Base-by-base conservation (phyloP, 2,329 filamentous ascomycete species). In the Colletotrichum ledebouriae region DNA sequence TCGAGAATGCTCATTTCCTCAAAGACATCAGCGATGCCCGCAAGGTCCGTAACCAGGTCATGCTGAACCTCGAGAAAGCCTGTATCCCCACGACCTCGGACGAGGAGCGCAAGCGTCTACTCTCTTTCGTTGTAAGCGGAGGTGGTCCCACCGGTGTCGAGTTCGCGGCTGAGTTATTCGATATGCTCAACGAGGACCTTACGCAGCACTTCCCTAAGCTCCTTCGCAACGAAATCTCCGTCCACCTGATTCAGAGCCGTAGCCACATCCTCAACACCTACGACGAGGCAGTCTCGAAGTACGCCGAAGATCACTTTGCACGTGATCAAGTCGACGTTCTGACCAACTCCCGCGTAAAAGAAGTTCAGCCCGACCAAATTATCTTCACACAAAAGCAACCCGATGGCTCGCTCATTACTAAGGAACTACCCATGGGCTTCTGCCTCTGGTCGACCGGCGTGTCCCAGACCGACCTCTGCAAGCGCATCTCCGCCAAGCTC, bases 401-500 rank as follows among this genome's bases (percentile, higher is more conserved):
- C 3, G 84, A 94, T 61, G 94, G 94, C 49, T 87, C 89, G 34
- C 79, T 90, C 0, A 74, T 97, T n/a, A 92, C 90, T 25, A 99
- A 99, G 78, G 96, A 99, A 75, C 88, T 99, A 0, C 95, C 96
- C 0, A 94, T 94, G 84, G 96, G 94, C 33, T 97, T 99, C 82
- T 98, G 96, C 74, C 85, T 99, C 13, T 99, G 96, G 96, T 98
- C 96, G 0, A 99, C 96, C 0, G 96, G 96, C 70, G 95, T 99
- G 47, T 85, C 94, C 0, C 96, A 97, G 77, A 92, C 93, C 4
- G 87, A 92, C 29, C 90, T 99, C 72, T 92, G 89, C 76, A 88
- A 94, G 79, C 90, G 83, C 17, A 82, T 99, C 33, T 90, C 94
- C 3, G 83, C 87, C n/a, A 92, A 94, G 74, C 88, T 99, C 3